Base-by-base conservation (phyloP, 495 filamentous ascomycete species). In the Bryoglossum gracile region DNA sequence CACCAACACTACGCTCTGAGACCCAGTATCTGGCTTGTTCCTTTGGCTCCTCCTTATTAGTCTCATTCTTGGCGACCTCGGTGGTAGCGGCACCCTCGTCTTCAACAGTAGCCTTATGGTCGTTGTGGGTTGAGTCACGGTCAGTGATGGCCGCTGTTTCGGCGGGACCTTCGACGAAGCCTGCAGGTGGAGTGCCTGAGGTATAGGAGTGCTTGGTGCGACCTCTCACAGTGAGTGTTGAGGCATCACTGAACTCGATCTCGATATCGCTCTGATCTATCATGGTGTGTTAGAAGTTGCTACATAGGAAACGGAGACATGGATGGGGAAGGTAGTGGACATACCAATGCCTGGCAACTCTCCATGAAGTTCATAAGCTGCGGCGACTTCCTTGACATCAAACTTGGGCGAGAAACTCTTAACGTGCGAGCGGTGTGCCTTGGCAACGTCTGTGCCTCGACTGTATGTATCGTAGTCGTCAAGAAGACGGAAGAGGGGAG, bases 271-370 rank as follows among this genome's bases (percentile, higher is more conserved):
- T 77, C 60, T 87, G 84, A 40, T 86, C n/a, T n/a, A n/a, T n/a
- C n/a, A n/a, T n/a, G n/a, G n/a, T n/a, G n/a, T n/a, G n/a, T n/a
- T n/a, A n/a, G n/a, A n/a, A n/a, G n/a, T n/a, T n/a, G n/a, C n/a
- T n/a, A n/a, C n/a, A n/a, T n/a, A n/a, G n/a, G n/a, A n/a, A n/a
- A n/a, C n/a, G n/a, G n/a, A n/a, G n/a, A n/a, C n/a, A n/a, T n/a
- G n/a, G n/a, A n/a, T n/a, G n/a, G n/a, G n/a, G n/a, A n/a, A n/a
- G n/a, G n/a, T n/a, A n/a, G n/a, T n/a, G n/a, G n/a, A n/a, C n/a
- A n/a, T n/a, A n/a, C n/a, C 76, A 38, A 89, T 73, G 32, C 91
- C 91, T 0, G 91, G 88, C 0, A 95, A 76, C 65, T 95, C 91
- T 57, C 89, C 89, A 57, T 92, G 80, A 2, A 97, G 81, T 57